Base-by-base conservation (phyloP, 2,329 filamentous ascomycete genomes). In the Fusarium coffeatum region DNA sequence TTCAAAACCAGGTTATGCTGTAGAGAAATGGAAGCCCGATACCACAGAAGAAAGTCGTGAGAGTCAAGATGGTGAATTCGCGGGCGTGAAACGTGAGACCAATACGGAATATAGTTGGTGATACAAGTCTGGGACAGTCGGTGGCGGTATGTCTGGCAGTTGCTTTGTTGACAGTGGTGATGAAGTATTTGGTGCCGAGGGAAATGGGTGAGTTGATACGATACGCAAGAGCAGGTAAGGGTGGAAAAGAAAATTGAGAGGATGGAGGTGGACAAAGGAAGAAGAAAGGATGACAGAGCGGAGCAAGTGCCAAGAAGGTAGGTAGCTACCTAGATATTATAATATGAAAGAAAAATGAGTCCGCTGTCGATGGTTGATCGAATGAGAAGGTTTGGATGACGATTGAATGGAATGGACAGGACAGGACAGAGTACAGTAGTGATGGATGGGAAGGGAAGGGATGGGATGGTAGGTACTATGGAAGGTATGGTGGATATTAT, bases 1-100 rank as follows among this genome's bases (percentile, higher is more conserved):
- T 73, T 43, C 56, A 34, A 66, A 64, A 68, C 62, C 57, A 56
- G 68, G 64, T 56, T 51, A 55, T 54, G 58, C 45, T 30, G 55
- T 51, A 43, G 25, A 61, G 37, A 54, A 58, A 55, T 63, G 61
- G 61, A 51, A 27, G 49, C 49, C 49, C 40, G 10, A 28, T 64
- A 60, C 57, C 55, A 58, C 58, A 48, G 46, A 40, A 59, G 47
- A 67, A 65, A 42, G 47, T 58, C 22, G 55, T 68, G 49, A 25
- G 53, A 66, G 68, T 58, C 48, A 51, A 59, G 45, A 34, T 23
- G 55, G 46, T 43, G 30, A 25, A n/a, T 58, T 45, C 23, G 53
- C 18, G 43, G 34, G 23, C 28, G 68, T 62, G 64, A 28, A 65
- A 62, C 59, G 68, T 62, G 32, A 54, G 51, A 55, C 64, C 27